Conservation (phyloP, 306 rosid genomes). For the Malus sieversii region DNA sequence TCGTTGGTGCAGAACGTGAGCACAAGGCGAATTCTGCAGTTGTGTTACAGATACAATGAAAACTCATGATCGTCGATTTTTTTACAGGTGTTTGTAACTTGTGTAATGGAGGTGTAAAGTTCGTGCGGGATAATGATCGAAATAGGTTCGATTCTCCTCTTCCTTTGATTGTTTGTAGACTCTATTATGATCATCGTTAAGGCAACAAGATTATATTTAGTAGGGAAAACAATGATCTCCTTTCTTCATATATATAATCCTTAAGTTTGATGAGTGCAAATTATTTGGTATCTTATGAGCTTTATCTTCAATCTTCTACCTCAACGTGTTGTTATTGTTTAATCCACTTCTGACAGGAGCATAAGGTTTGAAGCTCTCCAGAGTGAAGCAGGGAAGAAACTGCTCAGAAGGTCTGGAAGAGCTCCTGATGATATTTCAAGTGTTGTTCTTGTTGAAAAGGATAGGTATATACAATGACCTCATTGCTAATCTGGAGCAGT, state of each 20-base stretch:
- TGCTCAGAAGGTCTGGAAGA: constrained; percentile 85
- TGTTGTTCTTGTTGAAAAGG: constrained; percentile 79
- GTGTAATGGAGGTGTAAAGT: constrained; percentile 90
- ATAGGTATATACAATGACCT: constrained; percentile 36
- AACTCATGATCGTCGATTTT: neutral
- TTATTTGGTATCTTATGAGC: neutral
- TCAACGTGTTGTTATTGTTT: neutral
- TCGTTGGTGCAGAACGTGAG: neutral
- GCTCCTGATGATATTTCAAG: constrained; percentile 94
- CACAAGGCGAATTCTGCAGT: neutral
- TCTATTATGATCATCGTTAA: neutral
- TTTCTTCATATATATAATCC: neutral
- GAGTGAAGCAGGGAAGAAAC: constrained; percentile 79
- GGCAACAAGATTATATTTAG: neutral
- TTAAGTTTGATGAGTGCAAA: neutral
- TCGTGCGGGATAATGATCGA: constrained; percentile 73
- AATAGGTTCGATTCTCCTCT: constrained; percentile 34
- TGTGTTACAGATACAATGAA: too few relatives aligned
- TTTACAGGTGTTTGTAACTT: constrained; percentile 75
- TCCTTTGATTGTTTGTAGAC: neutral
- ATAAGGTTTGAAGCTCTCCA: constrained; percentile 87
- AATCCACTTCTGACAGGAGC: constrained; percentile 32
- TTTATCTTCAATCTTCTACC: neutral
- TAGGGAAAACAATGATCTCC: neutral
- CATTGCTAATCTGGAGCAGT: neutral